phyloP scores from a whole-genome alignment of 176 grass and related monocot species.

The Hordeum marinum region DNA sequence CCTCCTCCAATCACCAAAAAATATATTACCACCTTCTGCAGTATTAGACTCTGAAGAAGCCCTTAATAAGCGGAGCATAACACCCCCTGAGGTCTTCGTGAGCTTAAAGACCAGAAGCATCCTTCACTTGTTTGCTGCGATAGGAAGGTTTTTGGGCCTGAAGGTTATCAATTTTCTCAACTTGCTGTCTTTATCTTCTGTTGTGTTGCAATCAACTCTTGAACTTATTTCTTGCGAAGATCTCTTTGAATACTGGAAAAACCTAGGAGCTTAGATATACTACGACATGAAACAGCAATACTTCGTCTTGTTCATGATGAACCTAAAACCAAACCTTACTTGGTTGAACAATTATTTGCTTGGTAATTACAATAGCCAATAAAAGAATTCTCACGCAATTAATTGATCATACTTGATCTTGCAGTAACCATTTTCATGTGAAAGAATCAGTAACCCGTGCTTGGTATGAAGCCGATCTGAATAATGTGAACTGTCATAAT shows the following conservation, averaged over 20 bases:
- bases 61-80: slow-evolving; percentile 66
- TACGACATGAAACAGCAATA: neutral
- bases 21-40: slow-evolving; percentile 54
- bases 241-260: slow-evolving; percentile 18
- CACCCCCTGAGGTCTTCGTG: slow-evolving; percentile 68
- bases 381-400: slow-evolving; percentile 5
- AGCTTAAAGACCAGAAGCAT: slow-evolving; percentile 84
- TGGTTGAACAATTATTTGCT: neutral
- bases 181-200: slow-evolving; percentile 1
- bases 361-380: neutral
- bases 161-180: slow-evolving; percentile 53
- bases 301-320: neutral
- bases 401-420: slow-evolving; percentile 15
- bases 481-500: neutral
- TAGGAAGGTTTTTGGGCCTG: slow-evolving; percentile 68
- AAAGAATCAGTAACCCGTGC: slow-evolving; percentile 15
- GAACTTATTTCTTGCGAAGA: slow-evolving; percentile 17
- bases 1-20: slow-evolving; percentile 81
- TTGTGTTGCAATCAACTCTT: slow-evolving; percentile 4
- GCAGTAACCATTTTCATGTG: slow-evolving; percentile 13
- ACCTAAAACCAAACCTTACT: slow-evolving; percentile 18
- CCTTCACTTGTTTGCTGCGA: slow-evolving; percentile 75
- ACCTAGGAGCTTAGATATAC: slow-evolving; percentile 1
- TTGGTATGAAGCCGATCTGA: no score
- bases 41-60: slow-evolving; percentile 65